Base-by-base conservation (phyloP, 148 eudicot species). In the Heliosperma pusillum region DNA sequence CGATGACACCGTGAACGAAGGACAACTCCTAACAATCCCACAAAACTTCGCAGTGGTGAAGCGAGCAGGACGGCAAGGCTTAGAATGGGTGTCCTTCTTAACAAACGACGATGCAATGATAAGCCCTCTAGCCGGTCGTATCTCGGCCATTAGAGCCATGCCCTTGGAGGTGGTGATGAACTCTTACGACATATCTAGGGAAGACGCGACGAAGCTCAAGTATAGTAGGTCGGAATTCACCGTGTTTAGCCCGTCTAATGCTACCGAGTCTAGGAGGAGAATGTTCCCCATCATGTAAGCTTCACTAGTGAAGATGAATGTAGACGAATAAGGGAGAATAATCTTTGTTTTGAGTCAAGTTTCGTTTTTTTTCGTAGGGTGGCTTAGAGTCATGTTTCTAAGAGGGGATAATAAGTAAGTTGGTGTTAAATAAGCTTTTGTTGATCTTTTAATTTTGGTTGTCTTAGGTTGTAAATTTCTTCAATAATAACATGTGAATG, bases 1-100 rank as follows among this genome's bases (percentile, higher is more conserved):
- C 73, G 87, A 91, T 71, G 86, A 73, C 36, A 70, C 40, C 7
- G 87, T 91, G 0, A 69, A 53, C 21, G 81, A 83, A 60, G 96
- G 96, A 2, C 91, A 89, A 68, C 69, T 89, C 63, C 53, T 91
- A 3, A 85, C 86, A 4, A 73, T 90, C 40, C 96, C 96, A 10
- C 96, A 90, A 10, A 85, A 87, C 85, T 87, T 66, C 9, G 93
- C 75, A 2, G 83, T 78, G 30, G 25, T 86, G 10, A 85, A 84
- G 79, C 79, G 79, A 59, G 96, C 96, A 1, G 80, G 85, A 0
- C 60, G 64, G 0, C 76, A 86, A 10, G 96, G 96, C 2, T 76
- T 89, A 0, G 88, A 91, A 44, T 91, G 85, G 85, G 75, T 91
- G 27, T 75, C 85, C 4, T 81, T 89, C 88, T 81, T 80, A 75